Conservation (phyloP, 257 asterid species). For the Oldenlandia corymbosa region DNA sequence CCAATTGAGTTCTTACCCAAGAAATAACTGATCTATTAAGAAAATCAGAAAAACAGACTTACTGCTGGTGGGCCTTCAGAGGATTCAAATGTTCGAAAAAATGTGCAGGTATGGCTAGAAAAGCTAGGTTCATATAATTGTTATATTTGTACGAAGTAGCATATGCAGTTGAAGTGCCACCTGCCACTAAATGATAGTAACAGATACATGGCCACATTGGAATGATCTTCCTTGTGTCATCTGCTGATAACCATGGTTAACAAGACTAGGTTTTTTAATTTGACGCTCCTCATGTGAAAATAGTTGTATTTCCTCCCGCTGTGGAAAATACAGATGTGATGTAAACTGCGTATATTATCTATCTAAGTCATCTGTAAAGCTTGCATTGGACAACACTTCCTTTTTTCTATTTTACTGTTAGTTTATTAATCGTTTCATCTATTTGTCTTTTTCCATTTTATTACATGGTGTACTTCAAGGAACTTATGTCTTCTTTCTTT, state of each 20-base stretch:
- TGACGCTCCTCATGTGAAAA: neutral
- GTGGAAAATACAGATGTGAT: neutral
- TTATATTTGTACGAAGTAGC: neutral
- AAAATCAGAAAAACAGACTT: slow-evolving; percentile 78
- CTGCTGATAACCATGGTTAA: neutral
- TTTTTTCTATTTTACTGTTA: neutral
- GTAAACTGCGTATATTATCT: neutral
- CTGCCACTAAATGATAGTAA: neutral
- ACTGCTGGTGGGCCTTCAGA: slow-evolving; percentile 84
- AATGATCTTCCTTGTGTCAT: neutral
- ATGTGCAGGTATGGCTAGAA: slow-evolving; percentile 79
- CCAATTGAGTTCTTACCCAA: slow-evolving; percentile 80
- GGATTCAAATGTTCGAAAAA: slow-evolving; percentile 92
- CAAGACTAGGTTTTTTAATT: neutral
- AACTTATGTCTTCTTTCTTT: neutral
- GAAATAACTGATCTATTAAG: slow-evolving; percentile 82
- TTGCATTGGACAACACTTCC: neutral
- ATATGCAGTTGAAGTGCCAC: neutral
- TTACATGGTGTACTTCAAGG: neutral
- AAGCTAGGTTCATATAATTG: slow-evolving; percentile 6
- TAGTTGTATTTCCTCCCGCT: no score
- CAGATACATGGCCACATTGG: neutral
- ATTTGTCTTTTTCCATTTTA: neutral
- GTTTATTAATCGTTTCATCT: neutral
- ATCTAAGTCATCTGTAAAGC: neutral